Evolutionary conservation across 441 rosid species (phyloP), one percentile per base, ranked within the genome.

Genomic region (Cnidoscolus chayamansa): DNA sequence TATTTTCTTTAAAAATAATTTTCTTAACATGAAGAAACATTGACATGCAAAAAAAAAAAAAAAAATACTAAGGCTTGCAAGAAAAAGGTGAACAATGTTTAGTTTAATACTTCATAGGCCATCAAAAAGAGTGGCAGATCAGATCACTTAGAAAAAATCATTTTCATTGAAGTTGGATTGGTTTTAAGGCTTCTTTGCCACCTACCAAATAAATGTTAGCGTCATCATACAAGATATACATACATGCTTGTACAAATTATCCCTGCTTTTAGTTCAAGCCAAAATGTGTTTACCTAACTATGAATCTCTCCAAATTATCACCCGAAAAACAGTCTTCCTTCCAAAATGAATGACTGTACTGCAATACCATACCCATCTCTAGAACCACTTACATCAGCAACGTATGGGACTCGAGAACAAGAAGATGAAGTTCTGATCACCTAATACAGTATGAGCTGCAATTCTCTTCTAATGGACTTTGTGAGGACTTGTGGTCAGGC

Each of bases 241-340:
- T 54, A 55, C 2, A 30, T 0, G 1, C 17, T 58, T 25, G 16
- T 25, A 58, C 62, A 58, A 58, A 20, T 58, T 58, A 20, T 57
- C 37, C 16, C 62, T 25, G 37, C 40, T 59, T 59, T 59, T 1
- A 59, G 63, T 59, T 59, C 43, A 59, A 59, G 63, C 63, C 43
- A 59, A 31, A 59, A 30, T 59, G 63, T 19, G 25, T 30, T 55
- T 30, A 30, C n/a, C 63, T 59, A 59, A 58, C 40, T 58, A 58
- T 58, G 16, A 58, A 11, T n/a, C 63, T 30, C 31, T 31, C n/a
- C 15, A 10, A 10, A 10, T 57, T 57, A 57, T 35, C n/a, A 12
- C 31, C 19, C 25, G 25, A 25, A 25, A 7, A 31, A 30, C 40
- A 59, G n/a, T 59, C 16, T 0, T 59, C 31, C 63, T 59, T 30